Base-by-base conservation (phyloP, 2,329 filamentous ascomycete species). In the Aspergillus nomiae region DNA sequence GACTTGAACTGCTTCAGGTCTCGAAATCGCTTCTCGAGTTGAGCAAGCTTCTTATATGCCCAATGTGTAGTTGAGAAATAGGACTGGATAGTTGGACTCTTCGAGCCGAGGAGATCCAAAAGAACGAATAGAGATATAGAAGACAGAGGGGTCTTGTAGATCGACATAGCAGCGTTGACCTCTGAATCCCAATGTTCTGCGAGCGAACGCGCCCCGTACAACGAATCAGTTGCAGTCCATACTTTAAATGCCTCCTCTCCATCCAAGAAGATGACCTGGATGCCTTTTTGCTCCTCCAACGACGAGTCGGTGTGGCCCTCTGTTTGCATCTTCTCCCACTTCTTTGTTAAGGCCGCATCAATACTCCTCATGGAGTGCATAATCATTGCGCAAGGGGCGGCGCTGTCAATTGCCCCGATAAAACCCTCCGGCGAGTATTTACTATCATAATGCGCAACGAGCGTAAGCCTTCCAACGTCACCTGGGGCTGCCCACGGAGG, bases 381-480 rank as follows among this genome's bases (percentile, higher is more conserved):
- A 63, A 99, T 84, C 85, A 98, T 93, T 0, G 95, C 95, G 77
- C 94, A 98, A 11, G 95, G 94, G 21, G 92, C 95, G 1, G 95
- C 95, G 71, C 92, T 97, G 74, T 99, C 95, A 16, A 88, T 96
- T 0, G 94, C 95, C 0, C 95, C 95, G 63, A 99, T 91, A 76
- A 99, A 99, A 0, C 93, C 94, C 64, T 89, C 81, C 0, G 94
- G 94, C 30, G 83, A 83, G 62, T 90, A 84, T 78, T 96, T 91
- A 74, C 89, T 94, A 72, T 99, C 95, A 76, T 97, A 98, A 76
- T 99, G 95, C 46, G 95, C 95, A 8, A 94, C 95, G 60, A 99
- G 84, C 16, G 92, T 94, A 73, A 98, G 80, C 56, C 93, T 83
- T 48, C 90, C 89, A 2, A 95, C 89, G 69, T 97, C 89, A 1